Conservation (phyloP, 1,139 yeast species). For the Suhomyces guaymorum region DNA sequence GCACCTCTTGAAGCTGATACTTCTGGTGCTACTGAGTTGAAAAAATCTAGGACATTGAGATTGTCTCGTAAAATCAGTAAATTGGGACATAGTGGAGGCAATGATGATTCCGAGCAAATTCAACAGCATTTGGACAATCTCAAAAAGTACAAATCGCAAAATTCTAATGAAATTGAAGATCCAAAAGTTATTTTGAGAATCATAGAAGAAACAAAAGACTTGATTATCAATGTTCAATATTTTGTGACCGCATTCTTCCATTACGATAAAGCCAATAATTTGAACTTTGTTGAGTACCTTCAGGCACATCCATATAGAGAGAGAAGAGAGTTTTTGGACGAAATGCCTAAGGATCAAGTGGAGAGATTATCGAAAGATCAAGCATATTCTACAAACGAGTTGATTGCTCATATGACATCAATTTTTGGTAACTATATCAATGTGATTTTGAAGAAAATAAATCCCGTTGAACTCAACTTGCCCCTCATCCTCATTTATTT, state of each 20-base stretch:
- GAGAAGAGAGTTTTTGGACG: conserved; percentile 32
- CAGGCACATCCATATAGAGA: conserved; percentile 39
- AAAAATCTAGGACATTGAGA: conserved; percentile 36
- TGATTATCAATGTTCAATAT: conserved; percentile 56
- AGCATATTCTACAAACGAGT: conserved; percentile 51
- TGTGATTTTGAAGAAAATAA: conserved; percentile 36
- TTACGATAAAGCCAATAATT: conserved; percentile 41
- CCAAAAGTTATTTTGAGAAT: conserved; percentile 45
- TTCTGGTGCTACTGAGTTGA: conserved; percentile 17
- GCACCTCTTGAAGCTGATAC: conserved; percentile 6
- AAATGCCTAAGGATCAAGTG: conserved; percentile 20
- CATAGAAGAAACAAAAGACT: conserved; percentile 36
- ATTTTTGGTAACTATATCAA: conserved; percentile 55
- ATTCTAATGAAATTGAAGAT: conserved; percentile 35
- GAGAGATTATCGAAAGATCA: conserved; percentile 17
- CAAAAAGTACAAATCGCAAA: conserved; percentile 15
- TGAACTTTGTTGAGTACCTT: conserved; percentile 52
- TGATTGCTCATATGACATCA: conserved; percentile 51
- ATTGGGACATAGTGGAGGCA: conserved; percentile 11
- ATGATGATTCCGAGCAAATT: conserved; percentile 10
- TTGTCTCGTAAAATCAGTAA: conserved; percentile 29
- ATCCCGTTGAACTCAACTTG: conserved; percentile 39
- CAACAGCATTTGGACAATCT: conserved; percentile 17
- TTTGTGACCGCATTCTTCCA: conserved; percentile 70
- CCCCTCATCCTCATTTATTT: conserved; percentile 43